Evolutionary conservation across 306 rosid species (phyloP).

Genomic region (Begonia fuchsioides): DNA sequence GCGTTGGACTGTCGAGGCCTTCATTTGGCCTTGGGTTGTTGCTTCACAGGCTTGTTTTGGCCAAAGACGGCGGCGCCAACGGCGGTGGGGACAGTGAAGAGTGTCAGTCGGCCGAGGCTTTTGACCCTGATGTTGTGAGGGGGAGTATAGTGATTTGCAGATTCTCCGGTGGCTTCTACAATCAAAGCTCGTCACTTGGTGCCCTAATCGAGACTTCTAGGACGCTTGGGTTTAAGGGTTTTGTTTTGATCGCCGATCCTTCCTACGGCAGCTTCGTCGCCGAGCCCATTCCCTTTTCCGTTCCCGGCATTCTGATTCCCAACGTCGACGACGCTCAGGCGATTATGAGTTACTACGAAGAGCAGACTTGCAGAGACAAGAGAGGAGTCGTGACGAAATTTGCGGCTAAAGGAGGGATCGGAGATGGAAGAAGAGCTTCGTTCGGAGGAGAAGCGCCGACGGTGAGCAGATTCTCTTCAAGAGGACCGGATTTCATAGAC

Average conservation of each 20-base stretch:
- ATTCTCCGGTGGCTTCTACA: conserved; percentile 57
- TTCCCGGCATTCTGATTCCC: conserved; percentile 59
- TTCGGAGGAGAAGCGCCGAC: conserved; percentile 40
- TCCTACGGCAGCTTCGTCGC: conserved; percentile 53
- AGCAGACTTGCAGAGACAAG: conserved; percentile 30
- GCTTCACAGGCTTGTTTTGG: conserved; percentile 41
- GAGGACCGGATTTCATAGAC: conserved; percentile 75
- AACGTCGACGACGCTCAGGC: conserved; percentile 42
- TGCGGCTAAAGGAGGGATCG: conserved; percentile 33
- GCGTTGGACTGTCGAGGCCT: conserved; percentile 60
- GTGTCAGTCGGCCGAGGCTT: conserved; percentile 67
- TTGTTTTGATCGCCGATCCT: conserved; percentile 52
- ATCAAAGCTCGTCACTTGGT: conserved; percentile 42
- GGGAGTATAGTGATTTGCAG: conserved; percentile 55
- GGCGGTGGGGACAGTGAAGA: conserved; percentile 37
- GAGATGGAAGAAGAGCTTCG: conserved; percentile 65
- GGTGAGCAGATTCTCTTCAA: conserved; percentile 77
- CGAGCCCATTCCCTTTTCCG: conserved; percentile 46
- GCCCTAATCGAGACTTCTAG: conserved; percentile 44
- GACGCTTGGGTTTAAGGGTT: conserved; percentile 36
- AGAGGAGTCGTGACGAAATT: conserved; percentile 28
- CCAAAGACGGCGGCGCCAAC: conserved; percentile 50
- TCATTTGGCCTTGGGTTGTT: conserved; percentile 32
- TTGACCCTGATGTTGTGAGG: conserved; percentile 28
- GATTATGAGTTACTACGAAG: conserved; percentile 40